Evolutionary conservation across 306 rosid species (phyloP).

Genomic region (Vachellia collinsii): DNA sequence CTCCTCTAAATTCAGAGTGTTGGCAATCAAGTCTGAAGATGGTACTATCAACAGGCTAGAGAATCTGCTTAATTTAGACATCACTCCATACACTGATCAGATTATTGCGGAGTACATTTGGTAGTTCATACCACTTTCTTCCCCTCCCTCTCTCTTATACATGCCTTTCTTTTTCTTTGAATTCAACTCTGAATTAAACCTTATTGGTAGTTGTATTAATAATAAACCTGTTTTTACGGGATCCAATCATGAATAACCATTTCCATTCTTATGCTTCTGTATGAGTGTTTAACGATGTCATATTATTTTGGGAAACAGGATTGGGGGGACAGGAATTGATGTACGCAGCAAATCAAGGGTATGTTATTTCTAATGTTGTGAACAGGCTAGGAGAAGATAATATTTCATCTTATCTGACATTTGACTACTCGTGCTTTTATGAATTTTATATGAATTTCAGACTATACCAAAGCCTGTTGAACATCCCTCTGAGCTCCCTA

Average conservation of each 20-base stretch:
- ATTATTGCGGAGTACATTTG: slow-evolving; percentile 98
- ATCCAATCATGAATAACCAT: slow-evolving; percentile 14
- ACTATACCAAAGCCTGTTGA: slow-evolving; percentile 87
- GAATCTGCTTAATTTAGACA: slow-evolving; percentile 71
- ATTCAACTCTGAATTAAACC: background rate
- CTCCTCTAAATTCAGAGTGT: slow-evolving; percentile 70
- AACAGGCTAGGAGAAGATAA: slow-evolving; percentile 8
- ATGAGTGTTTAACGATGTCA: slow-evolving; percentile 24
- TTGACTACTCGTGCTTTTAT: slow-evolving; percentile 25
- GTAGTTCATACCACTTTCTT: slow-evolving; percentile 44
- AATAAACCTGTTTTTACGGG: background rate
- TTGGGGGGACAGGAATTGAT: slow-evolving; percentile 95
- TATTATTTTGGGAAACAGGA: slow-evolving; percentile 57
- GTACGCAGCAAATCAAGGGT: slow-evolving; percentile 98
- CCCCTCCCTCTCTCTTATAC: background rate
- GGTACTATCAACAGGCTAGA: slow-evolving; percentile 85
- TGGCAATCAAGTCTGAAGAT: slow-evolving; percentile 64
- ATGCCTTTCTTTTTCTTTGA: background rate
- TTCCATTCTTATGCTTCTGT: slow-evolving; percentile 30
- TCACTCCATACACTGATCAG: slow-evolving; percentile 80
- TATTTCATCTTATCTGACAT: slow-evolving; percentile 2
- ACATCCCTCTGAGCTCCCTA: slow-evolving; percentile 99
- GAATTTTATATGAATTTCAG: slow-evolving; percentile 50
- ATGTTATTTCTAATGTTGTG: slow-evolving; percentile 40
- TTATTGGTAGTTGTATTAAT: background rate